Evolutionary conservation across 495 filamentous ascomycete species (phyloP), one percentile per base, ranked within the genome.

Genomic region (Podospora comata): DNA sequence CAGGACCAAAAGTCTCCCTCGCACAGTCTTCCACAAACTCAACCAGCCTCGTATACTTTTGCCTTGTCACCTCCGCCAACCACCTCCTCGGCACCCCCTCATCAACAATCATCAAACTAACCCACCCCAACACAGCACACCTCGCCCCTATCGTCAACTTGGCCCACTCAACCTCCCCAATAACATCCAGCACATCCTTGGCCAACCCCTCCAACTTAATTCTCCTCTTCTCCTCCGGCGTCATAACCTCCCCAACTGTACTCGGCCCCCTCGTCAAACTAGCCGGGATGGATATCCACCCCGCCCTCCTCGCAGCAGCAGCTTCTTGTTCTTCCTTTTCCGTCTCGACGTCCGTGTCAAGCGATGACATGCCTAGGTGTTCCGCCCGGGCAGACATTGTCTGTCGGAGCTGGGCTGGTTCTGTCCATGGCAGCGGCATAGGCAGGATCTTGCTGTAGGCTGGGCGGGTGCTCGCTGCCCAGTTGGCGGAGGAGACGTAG

Each of bases 401-500:
- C 54, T 86, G 77, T 66, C 92, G 90, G 28, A 88, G 79, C 65
- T 82, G 80, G 4, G 88, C 88, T 3, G 91, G 91, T 20, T 92
- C 85, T 60, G 89, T 89, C 86, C 92, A 97, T 73, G 91, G 90
- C 62, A 90, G 85, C 9, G 95, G 91, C 83, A 93, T 93, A 23
- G 89, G 88, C 34, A 97, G 87, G 67, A 96, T 85, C 4, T 80
- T 76, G 65, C 87, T 88, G 80, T 90, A 94, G 39, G 91, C 87
- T 9, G 92, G 91, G 7, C 90, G 88, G 44, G 92, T 96, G 53
- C 82, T 76, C 60, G 78, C 73, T 67, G 85, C 82, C 83, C 93
- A 99, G 79, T 97, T 97, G 67, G 90, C 85, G 70, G 88, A 89
- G 54, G 92, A 95, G 74, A 93, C 88, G 79, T 95, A 98, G 71